phyloP scores from a whole-genome alignment of 208 protist genomes.

The Leishmania arabica region DNA sequence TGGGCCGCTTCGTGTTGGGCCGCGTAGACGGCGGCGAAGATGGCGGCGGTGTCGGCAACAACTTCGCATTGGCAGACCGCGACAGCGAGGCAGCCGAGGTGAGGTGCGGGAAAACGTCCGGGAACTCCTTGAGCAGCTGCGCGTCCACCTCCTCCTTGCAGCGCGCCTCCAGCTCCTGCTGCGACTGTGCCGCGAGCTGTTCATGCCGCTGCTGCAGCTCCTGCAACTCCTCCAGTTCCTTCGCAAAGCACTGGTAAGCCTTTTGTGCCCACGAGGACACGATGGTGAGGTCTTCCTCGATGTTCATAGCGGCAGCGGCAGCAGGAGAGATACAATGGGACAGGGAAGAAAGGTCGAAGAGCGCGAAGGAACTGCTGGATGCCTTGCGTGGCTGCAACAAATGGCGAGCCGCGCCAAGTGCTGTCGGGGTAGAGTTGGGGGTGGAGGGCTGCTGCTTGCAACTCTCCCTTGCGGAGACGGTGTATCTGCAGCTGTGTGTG shows the following conservation, averaged over 20 bases:
- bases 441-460: neutral
- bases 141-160: conserved; percentile 40
- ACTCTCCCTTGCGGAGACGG: neutral
- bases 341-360: neutral
- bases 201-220: conserved; percentile 47
- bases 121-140: conserved; percentile 29
- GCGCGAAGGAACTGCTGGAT: neutral
- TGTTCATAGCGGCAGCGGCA: conserved; percentile 23
- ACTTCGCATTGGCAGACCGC: neutral
- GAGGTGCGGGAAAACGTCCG: conserved; percentile 21
- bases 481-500: neutral
- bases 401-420: neutral
- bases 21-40: neutral
- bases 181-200: conserved; percentile 18
- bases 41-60: neutral
- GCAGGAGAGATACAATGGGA: neutral
- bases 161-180: conserved; percentile 34
- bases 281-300: conserved; percentile 46
- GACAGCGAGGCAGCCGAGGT: neutral
- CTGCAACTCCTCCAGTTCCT: conserved; percentile 64
- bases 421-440: neutral
- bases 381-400: neutral
- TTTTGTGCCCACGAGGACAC: conserved; percentile 59
- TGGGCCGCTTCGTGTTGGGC: conserved; percentile 15
- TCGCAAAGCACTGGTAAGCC: conserved; percentile 53